Base-by-base conservation (phyloP, 2,329 filamentous ascomycete genomes). In the Lachnellula occidentalis region DNA sequence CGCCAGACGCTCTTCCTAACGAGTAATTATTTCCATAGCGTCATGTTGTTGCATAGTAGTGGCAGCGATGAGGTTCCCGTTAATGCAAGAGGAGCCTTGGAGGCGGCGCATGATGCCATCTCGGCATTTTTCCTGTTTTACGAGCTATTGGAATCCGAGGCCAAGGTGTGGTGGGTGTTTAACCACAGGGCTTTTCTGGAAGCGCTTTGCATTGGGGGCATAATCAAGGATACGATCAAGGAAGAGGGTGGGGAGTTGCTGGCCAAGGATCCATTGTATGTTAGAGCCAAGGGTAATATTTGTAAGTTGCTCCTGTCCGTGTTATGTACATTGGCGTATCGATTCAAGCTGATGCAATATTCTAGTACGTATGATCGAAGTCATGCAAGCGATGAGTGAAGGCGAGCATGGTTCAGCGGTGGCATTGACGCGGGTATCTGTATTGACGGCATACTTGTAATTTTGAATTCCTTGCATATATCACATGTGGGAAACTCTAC, bases 161-260 rank as follows among this genome's bases (percentile, higher is more conserved):
- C 87, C 1, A 79, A 84, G 14, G 87, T 91, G 1, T 92, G 88
- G 88, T 92, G 88, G 88, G 87, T 90, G 0, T 90, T 91, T 61
- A 88, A 90, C 67, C 88, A 92, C 67, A 76, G 88, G 1, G 88
- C 88, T 0, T 92, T 92, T 66, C 76, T 92, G 50, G 88, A 92
- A 73, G 86, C 86, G 34, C 69, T 85, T 66, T 88, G 82, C 70
- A 88, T 87, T 47, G 81, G 81, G 21, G 79, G 78, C 58, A 77
- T 85, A 22, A 67, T 86, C 54, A 73, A 76, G 41, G 80, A 84
- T 66, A 73, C 76, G 19, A 66, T 70, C 3, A 73, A 72, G 39
- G 76, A 79, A 57, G 71, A 73, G 9, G 71, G 71, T 0, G 76
- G 74, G 36, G 80, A 81, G 34, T 63, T 73, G 22, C 64, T 79